A percentile compares a stretch with the other conserved stretches of the same genome.
Conservation (phyloP, 495 filamentous ascomycete genomes). For the Penicillium malachiteum region DNA sequence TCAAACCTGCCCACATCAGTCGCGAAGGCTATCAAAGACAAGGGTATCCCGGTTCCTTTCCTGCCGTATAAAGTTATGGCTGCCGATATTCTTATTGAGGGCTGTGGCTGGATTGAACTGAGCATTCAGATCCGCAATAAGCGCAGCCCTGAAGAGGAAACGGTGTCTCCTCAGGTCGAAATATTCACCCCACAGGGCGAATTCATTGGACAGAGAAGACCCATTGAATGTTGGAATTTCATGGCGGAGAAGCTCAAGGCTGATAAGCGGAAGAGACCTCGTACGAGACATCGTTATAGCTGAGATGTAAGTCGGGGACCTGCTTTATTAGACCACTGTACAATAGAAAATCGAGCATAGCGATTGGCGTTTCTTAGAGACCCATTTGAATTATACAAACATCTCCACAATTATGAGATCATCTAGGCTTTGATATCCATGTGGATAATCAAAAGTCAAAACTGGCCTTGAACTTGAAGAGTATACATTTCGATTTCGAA, state of each 20-base stretch:
- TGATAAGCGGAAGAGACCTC: conserved; percentile 34
- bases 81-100: conserved; percentile 84
- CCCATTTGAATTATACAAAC: not conserved
- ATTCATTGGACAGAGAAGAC: conserved; percentile 64
- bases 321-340: not conserved
- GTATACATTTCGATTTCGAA: too few species aligned
- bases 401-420: conserved; percentile 1
- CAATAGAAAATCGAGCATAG: conserved; percentile 27
- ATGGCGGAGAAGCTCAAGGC: conserved; percentile 35
- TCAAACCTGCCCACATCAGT: conserved; percentile 39
- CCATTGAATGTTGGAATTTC: conserved; percentile 70
- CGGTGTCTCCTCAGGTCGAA: conserved; percentile 67
- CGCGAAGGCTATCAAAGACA: conserved; percentile 37
- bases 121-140: conserved; percentile 72
- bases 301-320: conserved; percentile 1
- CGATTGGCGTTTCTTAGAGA: conserved; percentile 28
- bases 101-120: conserved; percentile 91
- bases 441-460: too few species aligned
- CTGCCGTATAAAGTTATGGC: conserved; percentile 78
- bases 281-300: conserved; percentile 13
- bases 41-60: conserved; percentile 23
- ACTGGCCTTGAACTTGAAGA: too few species aligned
- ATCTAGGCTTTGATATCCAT: too few species aligned
- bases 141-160: conserved; percentile 22
- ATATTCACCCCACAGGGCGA: conserved; percentile 81